Base-by-base conservation (phyloP, 73 alveolate species). In the Paramecium caudatum region DNA sequence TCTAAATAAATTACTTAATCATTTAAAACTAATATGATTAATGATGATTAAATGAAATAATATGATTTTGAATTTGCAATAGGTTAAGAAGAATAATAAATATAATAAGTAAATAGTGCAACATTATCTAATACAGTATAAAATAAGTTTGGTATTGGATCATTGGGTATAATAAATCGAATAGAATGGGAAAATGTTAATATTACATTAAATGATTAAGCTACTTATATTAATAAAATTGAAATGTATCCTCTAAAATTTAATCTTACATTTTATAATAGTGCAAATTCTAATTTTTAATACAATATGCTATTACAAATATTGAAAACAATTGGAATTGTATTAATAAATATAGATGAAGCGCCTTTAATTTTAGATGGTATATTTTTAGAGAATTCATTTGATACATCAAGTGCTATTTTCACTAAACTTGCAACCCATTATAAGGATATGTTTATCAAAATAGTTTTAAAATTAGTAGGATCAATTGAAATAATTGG, bases 401-500 rank as follows among this genome's bases (percentile, higher is more conserved):
- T 92, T 37, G 98, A 96, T 27, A 88, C 95, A 3, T 70, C 90
- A 0, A 91, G 68, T 21, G 97, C 92, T 19, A 94, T 94, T 16
- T 30, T 68, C 9, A 41, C 91, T 17, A 61, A 90, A 17, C 85
- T 96, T 7, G 55, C 82, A 46, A 90, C 87, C 68, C 96, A 95
- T 45, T 96, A 96, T 46, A 90, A 90, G 49, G 94, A 91, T 36
- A 82, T 91, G 80, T 63, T 96, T 16, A 68, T 83, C 41, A 55
- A 91, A 80, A 55, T 95, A 21, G 49, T 94, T 12, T 25, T 95
- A 4, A 78, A 90, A 43, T 33, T 96, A 19, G n/a, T 96, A 7
- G 99, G 98, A 1, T 94, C 98, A 1, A 91, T 94, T 17, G 97
- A 97, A 37, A 82, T 98, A 5, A 82, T 98, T 21, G 99, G 99